Percentiles rank a stretch among this genome's conserved stretches.
Conservation (phyloP, 2,329 filamentous ascomycete genomes). For the Cryphonectria parasitica region DNA sequence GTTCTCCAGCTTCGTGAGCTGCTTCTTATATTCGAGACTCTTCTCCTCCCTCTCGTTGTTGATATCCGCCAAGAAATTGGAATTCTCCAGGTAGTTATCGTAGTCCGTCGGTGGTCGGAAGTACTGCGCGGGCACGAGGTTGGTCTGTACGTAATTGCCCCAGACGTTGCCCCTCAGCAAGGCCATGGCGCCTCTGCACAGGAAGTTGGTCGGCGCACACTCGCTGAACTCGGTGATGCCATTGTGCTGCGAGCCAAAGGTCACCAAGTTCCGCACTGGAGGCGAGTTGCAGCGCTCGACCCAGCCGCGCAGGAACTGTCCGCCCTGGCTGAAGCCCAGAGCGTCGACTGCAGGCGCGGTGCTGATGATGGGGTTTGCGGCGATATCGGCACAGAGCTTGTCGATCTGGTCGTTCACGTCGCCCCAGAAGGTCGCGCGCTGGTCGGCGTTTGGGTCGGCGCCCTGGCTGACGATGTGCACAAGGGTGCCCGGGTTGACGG, state of each 20-base stretch:
- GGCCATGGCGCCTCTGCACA: slow-evolving; percentile 80
- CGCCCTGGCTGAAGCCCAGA: slow-evolving; percentile 92
- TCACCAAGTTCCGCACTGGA: slow-evolving; percentile 77
- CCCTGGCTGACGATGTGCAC: slow-evolving; percentile 79
- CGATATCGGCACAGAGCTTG: slow-evolving; percentile 76
- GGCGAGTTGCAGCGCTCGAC: slow-evolving; percentile 83
- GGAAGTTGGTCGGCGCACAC: slow-evolving; percentile 72
- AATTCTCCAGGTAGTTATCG: slow-evolving; percentile 74
- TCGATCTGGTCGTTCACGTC: slow-evolving; percentile 81
- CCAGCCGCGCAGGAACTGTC: slow-evolving; percentile 91
- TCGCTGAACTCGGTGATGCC: slow-evolving; percentile 83
- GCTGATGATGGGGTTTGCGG: slow-evolving; percentile 76
- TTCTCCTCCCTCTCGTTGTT: slow-evolving; percentile 86
- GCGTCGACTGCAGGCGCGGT: slow-evolving; percentile 86
- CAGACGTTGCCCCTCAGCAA: slow-evolving; percentile 82
- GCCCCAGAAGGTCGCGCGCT: slow-evolving; percentile 85
- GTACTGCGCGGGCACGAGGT: slow-evolving; percentile 92
- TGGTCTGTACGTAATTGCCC: slow-evolving; percentile 74
- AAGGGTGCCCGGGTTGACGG: slow-evolving; percentile 79
- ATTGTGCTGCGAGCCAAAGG: slow-evolving; percentile 90
- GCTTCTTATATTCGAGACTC: slow-evolving; percentile 73
- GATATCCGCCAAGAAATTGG: slow-evolving; percentile 91
- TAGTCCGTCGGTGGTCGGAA: slow-evolving; percentile 74
- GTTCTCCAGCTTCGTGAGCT: slow-evolving; percentile 70
- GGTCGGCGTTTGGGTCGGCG: slow-evolving; percentile 69